Base-by-base conservation (phyloP, 2,329 filamentous ascomycete genomes). In the Ceratocystis cubensis region DNA sequence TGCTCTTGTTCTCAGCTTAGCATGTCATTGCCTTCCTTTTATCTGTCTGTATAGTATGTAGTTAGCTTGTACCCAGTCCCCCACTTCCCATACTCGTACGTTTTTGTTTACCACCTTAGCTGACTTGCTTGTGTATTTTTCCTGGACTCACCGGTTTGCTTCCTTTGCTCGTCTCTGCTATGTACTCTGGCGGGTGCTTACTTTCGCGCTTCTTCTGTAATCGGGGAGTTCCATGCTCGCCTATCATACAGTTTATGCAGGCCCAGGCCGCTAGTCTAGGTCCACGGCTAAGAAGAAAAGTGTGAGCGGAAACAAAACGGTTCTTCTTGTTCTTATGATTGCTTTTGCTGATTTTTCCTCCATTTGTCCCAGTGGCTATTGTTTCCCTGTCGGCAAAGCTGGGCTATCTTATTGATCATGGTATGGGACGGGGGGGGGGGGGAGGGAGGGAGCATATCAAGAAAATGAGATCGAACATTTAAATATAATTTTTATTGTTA, bases 341-440 rank as follows among this genome's bases (percentile, higher is more conserved):
- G 5, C 48, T 53, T 53, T 22, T 53, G 48, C 7, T 20, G 48
- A 8, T 25, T 20, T 41, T 22, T 20, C 10, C n/a, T 13, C 53
- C 3, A 57, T n/a, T 33, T 13, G 30, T 22, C 4, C 28, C 53
- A 57, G 30, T 30, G 53, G 53, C 10, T 28, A 30, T 57, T 33
- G 20, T 57, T 28, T 57, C 30, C 53, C 53, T 57, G 53, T 28
- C 53, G 53, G 53, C 53, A 28, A 57, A 57, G 28, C 53, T 57
- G 53, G 53, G 53, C 53, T 28, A 28, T 30, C 28, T 33, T 57
- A 57, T 57, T 57, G 53, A 57, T 28, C 53, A 57, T 57, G 53
- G 53, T 10, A 57, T 57, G 53, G 53, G 53, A 30, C 30, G 25
- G 53, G 53, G 13, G 10, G 22, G 53, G 2, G 10, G 13, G 22